Evolutionary conservation across 1,139 yeast species (phyloP), one percentile per base, ranked within the genome.

Genomic region (Taphrina communis): DNA sequence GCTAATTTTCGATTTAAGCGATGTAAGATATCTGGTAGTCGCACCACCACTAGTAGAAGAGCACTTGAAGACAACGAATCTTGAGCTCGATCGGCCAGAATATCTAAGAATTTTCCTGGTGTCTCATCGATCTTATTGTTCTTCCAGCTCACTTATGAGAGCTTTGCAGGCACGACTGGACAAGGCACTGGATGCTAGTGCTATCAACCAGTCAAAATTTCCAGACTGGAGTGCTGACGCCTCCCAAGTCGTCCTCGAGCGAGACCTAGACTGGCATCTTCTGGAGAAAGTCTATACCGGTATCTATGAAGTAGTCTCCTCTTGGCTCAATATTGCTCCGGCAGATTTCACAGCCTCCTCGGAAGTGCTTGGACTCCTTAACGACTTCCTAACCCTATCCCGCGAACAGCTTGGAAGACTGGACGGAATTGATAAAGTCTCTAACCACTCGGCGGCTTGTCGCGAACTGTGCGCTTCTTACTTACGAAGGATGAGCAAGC

Each of bases 251-350:
- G 12, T 35, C 14, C 12, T 17, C 50, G 75, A 77, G 35, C 76
- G 77, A 4, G 76, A 77, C 1, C 73, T 81, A 35, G 85, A 85
- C 70, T 83, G 85, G 89, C 80, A 85, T 75, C 80, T 84, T 79
- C 81, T 86, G 76, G 83, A 87, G 73, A 84, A 88, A 76, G 89
- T 92, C 68, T 97, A 92, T 75, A 83, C 89, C 68, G 96, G 96
- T 65, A 86, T 92, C 56, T 80, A 92, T 72, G 96, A 90, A 75
- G 90, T 92, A 0, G 81, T 91, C 70, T 84, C 87, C 65, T 84
- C 88, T 52, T 83, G 96, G 78, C 85, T 91, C 35, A 84, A 86
- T 66, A 88, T 58, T 53, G 62, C 62, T 6, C 53, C 62, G 8
- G 42, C 52, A 6, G 52, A 58, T 35, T 58, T 58, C 52, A 58